phyloP scores from a whole-genome alignment of 1,139 yeast species.

The Yamadazyma buinensis region DNA sequence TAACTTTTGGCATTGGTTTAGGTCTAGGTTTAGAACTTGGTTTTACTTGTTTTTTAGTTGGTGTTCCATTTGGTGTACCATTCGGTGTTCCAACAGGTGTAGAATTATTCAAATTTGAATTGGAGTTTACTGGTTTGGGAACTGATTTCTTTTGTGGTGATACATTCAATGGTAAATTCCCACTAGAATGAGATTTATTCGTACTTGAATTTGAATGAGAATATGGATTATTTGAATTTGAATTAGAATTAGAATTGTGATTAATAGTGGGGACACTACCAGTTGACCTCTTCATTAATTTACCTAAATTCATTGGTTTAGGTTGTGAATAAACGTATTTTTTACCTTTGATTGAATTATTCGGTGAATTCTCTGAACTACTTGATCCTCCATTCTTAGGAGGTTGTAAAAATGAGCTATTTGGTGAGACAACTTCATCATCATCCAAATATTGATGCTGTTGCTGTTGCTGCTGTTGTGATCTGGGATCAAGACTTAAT shows the following conservation, averaged over 20 bases:
- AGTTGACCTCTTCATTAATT: constrained; percentile 28
- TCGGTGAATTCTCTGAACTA: constrained; percentile 9
- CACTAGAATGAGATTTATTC: neutral
- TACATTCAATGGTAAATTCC: no score
- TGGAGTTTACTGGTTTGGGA: neutral
- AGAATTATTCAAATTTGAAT: neutral
- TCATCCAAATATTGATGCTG: constrained; percentile 2
- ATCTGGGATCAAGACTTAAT: constrained; percentile 15
- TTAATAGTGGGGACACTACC: neutral
- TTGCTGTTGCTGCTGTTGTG: neutral
- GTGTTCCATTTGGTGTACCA: neutral
- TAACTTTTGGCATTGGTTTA: no score
- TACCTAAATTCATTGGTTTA: constrained; percentile 35
- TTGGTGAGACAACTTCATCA: constrained; percentile 10
- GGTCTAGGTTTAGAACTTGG: no score
- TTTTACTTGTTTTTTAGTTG: constrained; percentile 13
- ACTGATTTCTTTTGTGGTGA: no score
- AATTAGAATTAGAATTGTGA: neutral
- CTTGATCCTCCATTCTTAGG: constrained; percentile 5
- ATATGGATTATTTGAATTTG: neutral
- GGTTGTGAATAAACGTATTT: constrained; percentile 40
- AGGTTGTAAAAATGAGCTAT: constrained; percentile 9
- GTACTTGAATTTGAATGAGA: neutral
- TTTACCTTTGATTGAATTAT: constrained; percentile 13
- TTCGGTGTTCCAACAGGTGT: no score